Percentiles rank a stretch among this genome's conserved stretches.
Evolutionary conservation across 2,329 filamentous ascomycete genomes (phyloP).

Genomic region (Ophiostoma tasmaniense): DNA sequence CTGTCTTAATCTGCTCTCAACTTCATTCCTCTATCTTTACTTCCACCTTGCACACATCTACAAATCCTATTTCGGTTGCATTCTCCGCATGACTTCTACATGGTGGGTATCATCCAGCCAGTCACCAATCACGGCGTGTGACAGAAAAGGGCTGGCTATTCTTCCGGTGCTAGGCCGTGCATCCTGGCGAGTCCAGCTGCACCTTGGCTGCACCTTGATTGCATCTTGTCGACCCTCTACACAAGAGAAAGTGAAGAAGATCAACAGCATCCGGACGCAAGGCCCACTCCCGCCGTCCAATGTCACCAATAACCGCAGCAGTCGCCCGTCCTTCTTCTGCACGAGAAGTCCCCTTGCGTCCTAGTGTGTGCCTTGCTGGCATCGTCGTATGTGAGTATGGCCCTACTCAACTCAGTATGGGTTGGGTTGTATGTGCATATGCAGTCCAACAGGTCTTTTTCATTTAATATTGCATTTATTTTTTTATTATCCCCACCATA

Average conservation of each 20-base stretch:
- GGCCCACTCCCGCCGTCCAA: background rate
- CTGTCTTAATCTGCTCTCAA: no score
- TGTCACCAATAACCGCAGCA: slow-evolving; percentile 3
- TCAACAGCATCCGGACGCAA: background rate
- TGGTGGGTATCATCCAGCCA: background rate
- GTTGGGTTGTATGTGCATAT: background rate
- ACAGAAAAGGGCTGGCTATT: background rate
- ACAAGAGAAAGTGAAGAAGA: background rate
- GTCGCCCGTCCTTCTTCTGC: background rate
- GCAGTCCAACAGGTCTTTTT: background rate
- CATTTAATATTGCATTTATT: background rate
- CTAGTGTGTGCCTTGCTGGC: background rate
- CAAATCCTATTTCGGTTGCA: background rate
- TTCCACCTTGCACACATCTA: background rate
- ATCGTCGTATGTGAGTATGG: background rate
- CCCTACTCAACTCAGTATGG: background rate
- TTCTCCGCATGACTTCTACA: slow-evolving; percentile 2
- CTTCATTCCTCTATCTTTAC: background rate
- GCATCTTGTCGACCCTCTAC: no score
- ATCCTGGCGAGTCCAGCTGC: slow-evolving; percentile 1
- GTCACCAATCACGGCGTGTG: background rate
- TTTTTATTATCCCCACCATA: background rate
- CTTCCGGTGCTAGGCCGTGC: slow-evolving; percentile 1
- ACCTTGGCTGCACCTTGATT: background rate
- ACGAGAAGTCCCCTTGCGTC: background rate